phyloP scores from a whole-genome alignment of 176 grass and related monocot genomes.

The Aegilops tauschii region DNA sequence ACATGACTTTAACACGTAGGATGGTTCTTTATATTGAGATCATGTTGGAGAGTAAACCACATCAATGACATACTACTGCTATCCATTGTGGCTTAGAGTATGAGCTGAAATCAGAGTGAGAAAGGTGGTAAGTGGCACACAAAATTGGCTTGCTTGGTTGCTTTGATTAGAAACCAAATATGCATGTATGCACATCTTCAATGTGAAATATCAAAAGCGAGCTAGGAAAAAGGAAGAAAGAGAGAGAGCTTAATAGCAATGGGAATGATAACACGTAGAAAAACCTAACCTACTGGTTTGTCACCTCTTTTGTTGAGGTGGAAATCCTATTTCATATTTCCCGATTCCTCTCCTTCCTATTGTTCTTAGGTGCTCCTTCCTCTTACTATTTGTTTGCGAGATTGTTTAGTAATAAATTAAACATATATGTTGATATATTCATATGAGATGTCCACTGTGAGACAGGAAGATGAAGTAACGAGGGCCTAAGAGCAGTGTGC shows the following conservation, averaged over 20 bases:
- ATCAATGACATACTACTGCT: background rate
- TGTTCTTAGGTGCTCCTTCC: conserved; percentile 5
- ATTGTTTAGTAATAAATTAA: too few species aligned
- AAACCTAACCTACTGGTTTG: background rate
- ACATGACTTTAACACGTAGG: background rate
- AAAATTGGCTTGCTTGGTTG: background rate
- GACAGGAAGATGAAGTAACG: background rate
- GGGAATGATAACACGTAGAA: background rate
- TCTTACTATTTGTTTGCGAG: background rate
- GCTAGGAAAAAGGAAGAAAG: background rate
- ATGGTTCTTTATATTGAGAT: background rate
- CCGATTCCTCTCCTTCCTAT: conserved; percentile 28
- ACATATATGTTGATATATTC: background rate
- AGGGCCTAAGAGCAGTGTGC: background rate
- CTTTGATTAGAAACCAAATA: too few species aligned
- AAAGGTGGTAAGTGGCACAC: background rate
- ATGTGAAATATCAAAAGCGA: too few species aligned
- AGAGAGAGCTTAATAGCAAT: background rate
- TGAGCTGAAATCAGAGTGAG: background rate
- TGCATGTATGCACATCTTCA: too few species aligned
- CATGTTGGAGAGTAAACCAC: background rate
- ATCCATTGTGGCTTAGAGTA: background rate
- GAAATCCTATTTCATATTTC: background rate
- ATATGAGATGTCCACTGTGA: background rate
- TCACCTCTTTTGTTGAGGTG: background rate